These are phyloP conservation scores for Dissophora globulifera DNA, from an alignment of 192 early-diverging fungal species.

Conservation along the genomic window DNA sequence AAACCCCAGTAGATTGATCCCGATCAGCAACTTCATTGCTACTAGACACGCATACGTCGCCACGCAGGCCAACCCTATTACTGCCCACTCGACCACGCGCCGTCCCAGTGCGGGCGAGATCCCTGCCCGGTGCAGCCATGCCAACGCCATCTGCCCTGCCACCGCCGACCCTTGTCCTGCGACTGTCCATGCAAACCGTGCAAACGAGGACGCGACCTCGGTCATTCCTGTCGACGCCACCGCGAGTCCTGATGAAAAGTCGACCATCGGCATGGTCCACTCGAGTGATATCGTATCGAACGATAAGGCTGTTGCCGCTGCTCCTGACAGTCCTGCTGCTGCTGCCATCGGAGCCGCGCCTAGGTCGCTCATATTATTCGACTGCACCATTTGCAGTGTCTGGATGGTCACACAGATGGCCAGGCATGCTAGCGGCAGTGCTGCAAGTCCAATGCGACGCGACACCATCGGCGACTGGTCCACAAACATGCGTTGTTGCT, in stretches of 20 bases:
- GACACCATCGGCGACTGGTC: slow-evolving; percentile 83
- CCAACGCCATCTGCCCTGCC: slow-evolving; percentile 2
- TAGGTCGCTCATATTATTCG: slow-evolving; percentile 2
- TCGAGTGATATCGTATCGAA: slow-evolving; percentile 29
- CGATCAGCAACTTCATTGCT: slow-evolving; percentile 79
- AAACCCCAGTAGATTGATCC: slow-evolving; percentile 78
- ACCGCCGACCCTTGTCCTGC: slow-evolving; percentile 1
- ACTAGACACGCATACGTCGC: slow-evolving; percentile 67
- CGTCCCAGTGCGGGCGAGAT: slow-evolving; percentile 38
- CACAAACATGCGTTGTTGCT: slow-evolving; percentile 61
- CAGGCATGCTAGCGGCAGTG: slow-evolving; percentile 81
- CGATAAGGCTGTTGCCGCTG: slow-evolving; percentile 17
- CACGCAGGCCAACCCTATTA: slow-evolving; percentile 53
- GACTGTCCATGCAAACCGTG: slow-evolving; percentile 17
- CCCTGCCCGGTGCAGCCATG: slow-evolving; percentile 11
- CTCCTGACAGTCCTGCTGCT: slow-evolving; percentile 36
- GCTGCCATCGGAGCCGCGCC: neutral
- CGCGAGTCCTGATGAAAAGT: slow-evolving; percentile 25
- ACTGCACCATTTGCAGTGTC: slow-evolving; percentile 50
- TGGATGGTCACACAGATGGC: slow-evolving; percentile 68
- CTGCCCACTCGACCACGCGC: slow-evolving; percentile 55
- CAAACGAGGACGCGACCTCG: slow-evolving; percentile 24
- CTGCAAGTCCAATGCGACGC: slow-evolving; percentile 82
- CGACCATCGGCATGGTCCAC: slow-evolving; percentile 17
- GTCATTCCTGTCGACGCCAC: slow-evolving; percentile 23